Percentiles rank a stretch among this genome's conserved stretches.
Conservation (phyloP, 2,329 filamentous ascomycete genomes). For the Trichoderma sp. region DNA sequence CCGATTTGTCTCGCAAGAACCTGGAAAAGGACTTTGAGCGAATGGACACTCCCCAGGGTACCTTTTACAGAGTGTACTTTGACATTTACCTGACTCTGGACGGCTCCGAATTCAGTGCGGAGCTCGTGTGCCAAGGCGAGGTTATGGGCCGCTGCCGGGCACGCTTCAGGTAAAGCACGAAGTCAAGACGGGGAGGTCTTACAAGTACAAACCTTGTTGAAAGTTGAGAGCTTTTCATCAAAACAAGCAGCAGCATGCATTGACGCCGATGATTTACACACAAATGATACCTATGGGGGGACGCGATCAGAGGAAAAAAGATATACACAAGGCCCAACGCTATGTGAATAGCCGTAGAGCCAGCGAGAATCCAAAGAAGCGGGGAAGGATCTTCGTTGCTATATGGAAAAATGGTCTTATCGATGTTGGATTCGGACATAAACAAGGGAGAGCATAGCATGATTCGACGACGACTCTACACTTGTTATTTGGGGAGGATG, state of each 20-base stretch:
- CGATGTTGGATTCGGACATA: conserved; percentile 22
- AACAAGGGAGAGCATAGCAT: conserved; percentile 15
- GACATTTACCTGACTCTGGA: conserved; percentile 91
- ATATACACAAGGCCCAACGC: conserved; percentile 11
- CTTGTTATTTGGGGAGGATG: conserved; percentile 27
- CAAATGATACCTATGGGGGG: conserved; percentile 25
- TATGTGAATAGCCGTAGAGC: conserved; percentile 8
- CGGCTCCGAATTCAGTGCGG: conserved; percentile 95
- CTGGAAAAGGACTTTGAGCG: conserved; percentile 98
- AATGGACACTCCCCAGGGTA: conserved; percentile 98
- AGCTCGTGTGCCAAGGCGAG: conserved; percentile 98
- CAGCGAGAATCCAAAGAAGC: not conserved
- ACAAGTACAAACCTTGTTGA: conserved; percentile 17
- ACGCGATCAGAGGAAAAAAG: conserved; percentile 13
- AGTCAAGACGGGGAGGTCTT: conserved; percentile 4
- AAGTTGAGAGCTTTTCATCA: conserved; percentile 11
- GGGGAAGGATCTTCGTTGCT: conserved; percentile 6
- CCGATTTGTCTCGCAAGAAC: conserved; percentile 95
- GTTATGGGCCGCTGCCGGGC: conserved; percentile 97
- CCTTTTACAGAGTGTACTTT: conserved; percentile 84
- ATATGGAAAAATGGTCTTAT: conserved; percentile 7
- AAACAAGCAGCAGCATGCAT: conserved; percentile 29
- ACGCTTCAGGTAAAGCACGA: conserved; percentile 66
- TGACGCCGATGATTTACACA: conserved; percentile 22
- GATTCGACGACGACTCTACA: conserved; percentile 10